A percentile compares a stretch with the other conserved stretches of the same genome.
Evolutionary conservation across 768 basidiomycete genomes (phyloP).

Genomic region (Russula abietina): DNA sequence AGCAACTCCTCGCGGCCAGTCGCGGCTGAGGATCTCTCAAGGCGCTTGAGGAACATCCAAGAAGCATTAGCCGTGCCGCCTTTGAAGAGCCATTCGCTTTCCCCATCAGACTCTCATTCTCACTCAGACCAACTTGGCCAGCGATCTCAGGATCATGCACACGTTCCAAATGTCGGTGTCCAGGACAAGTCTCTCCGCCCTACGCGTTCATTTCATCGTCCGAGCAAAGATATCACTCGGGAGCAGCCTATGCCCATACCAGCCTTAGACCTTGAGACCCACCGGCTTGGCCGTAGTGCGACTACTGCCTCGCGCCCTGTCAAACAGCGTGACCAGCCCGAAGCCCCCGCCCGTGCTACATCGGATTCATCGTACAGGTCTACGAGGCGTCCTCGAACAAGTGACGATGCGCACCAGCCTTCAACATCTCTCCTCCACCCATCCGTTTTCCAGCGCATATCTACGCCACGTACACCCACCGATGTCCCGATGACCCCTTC

Average conservation of each 20-base stretch:
- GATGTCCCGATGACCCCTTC: conserved; percentile 22
- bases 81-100: neutral
- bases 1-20: conserved; percentile 17
- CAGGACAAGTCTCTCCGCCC: conserved; percentile 37
- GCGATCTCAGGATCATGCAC: conserved; percentile 26
- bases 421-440: conserved; percentile 16
- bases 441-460: conserved; percentile 30
- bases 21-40: conserved; percentile 21
- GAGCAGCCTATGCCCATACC: neutral
- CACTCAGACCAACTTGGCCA: conserved; percentile 20
- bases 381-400: conserved; percentile 25
- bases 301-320: conserved; percentile 29
- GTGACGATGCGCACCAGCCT: conserved; percentile 28
- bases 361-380: conserved; percentile 2
- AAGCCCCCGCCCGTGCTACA: conserved; percentile 21
- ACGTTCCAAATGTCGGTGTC: conserved; percentile 16
- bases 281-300: conserved; percentile 17
- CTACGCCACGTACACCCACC: conserved; percentile 37
- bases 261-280: neutral
- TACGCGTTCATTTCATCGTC: conserved; percentile 58
- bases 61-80: neutral
- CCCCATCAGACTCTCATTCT: neutral
- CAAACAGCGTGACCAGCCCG: conserved; percentile 33
- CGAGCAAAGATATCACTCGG: conserved; percentile 33
- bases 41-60: conserved; percentile 21